A percentile compares a stretch with the other conserved stretches of the same genome.
These are phyloP conservation scores for Globisporangium rhizosaccharum DNA, from an alignment of 352 stramenopile species.

Conservation along the genomic window DNA sequence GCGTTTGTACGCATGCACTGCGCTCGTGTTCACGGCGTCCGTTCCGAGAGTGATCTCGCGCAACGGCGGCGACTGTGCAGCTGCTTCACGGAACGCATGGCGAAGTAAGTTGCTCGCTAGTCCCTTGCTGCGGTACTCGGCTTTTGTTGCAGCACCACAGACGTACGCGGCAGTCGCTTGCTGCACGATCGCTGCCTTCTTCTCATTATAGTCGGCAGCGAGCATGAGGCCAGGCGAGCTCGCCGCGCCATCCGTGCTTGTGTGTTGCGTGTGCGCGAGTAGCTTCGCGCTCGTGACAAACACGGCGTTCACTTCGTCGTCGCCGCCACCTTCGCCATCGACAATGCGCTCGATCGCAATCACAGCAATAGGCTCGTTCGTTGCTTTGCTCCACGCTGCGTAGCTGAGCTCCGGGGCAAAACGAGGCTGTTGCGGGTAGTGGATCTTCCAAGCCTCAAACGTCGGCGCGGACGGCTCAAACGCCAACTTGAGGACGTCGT, in stretches of 20 bases:
- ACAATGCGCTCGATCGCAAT: constrained; percentile 4
- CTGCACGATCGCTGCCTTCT: neutral
- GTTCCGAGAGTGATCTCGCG: constrained; percentile 14
- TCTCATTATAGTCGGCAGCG: neutral
- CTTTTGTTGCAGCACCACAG: constrained; percentile 4
- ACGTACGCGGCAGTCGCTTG: constrained; percentile 9
- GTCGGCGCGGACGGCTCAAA: constrained; percentile 7
- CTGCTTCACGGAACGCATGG: neutral
- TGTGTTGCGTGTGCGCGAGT: neutral
- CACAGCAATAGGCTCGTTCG: neutral
- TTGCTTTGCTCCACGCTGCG: constrained; percentile 6
- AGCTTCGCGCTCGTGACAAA: neutral
- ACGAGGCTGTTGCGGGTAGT: constrained; percentile 13
- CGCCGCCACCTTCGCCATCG: neutral
- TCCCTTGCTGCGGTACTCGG: constrained; percentile 5
- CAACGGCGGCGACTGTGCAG: neutral
- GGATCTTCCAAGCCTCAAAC: constrained; percentile 14
- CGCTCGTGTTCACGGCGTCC: constrained; percentile 12
- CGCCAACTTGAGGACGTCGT: constrained; percentile 10
- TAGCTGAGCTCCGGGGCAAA: constrained; percentile 18
- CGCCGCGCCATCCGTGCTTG: neutral
- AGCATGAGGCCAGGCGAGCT: neutral
- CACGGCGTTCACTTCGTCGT: neutral
- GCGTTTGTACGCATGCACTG: constrained; percentile 13
- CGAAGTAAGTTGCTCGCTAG: constrained; percentile 1